Base-by-base conservation (phyloP, 2,329 filamentous ascomycete species). In the Simplicillium aogashimaense region DNA sequence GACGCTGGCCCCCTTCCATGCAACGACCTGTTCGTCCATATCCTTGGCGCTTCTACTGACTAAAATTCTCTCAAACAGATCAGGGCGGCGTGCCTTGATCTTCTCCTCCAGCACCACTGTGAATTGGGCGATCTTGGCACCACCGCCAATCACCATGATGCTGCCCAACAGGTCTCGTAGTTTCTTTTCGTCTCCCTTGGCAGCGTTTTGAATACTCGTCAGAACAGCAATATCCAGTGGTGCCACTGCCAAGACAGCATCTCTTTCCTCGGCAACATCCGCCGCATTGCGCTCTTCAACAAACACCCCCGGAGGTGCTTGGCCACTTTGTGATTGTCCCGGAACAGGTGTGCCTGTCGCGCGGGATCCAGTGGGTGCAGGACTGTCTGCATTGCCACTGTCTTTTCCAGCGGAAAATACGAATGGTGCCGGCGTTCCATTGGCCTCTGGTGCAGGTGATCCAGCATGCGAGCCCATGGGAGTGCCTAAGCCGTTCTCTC, bases 1-100 rank as follows among this genome's bases (percentile, higher is more conserved):
- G 13, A 98, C 89, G 57, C 88, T 95, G 1, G 86, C 92, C 4
- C 92, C 92, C 72, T 98, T 98, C 92, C 92, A 98, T 8, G 83
- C 81, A 39, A 97, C 84, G n/a, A 97, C 89, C 63, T 95, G 88
- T 44, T 92, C 87, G 62, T 98, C 92, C 67, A 98, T 83, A 52
- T 98, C 92, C 52, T 90, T 73, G 0, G 92, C 92, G 72, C 72
- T 92, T 45, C 72, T 68, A 45, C 76, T 78, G 39, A 81, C 77
- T 17, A 80, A 61, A 45, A 81, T 78, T 44, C 70, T 67, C 28
- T 81, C 78, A 15, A 62, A 61, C 35, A 82, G 60, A 47, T 81
- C 78, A 4, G 76, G 76, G 34, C 76, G 63, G 37, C 81, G 70
- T 45, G 74, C 71, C 52, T 86, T 81, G 38, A 97, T 72, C 51